Conservation (phyloP, 225 moss, liverwort and hornwort genomes). For the Anthoceros angustus region DNA sequence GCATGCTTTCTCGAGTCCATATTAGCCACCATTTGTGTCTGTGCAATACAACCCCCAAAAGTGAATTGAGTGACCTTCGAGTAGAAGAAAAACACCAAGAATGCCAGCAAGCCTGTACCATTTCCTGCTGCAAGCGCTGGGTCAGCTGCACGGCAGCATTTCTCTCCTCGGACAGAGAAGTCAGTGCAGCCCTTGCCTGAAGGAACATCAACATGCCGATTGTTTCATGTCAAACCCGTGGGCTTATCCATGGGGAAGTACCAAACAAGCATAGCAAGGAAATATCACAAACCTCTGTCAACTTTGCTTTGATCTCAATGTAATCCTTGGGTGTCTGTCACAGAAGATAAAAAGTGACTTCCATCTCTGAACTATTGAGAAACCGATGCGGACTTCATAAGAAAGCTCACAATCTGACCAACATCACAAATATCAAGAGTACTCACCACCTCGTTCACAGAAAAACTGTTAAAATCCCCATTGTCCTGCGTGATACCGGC, state of each 20-base stretch:
- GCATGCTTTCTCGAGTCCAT: background rate
- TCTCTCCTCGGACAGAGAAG: slow-evolving; percentile 44
- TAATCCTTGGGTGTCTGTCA: slow-evolving; percentile 52
- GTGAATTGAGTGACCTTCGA: background rate
- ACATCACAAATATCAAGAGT: too few relatives aligned
- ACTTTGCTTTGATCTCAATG: slow-evolving; percentile 69
- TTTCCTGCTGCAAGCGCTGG: slow-evolving; percentile 58
- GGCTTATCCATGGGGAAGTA: background rate
- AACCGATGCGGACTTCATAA: background rate
- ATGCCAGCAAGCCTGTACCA: slow-evolving; percentile 23
- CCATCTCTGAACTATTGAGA: background rate
- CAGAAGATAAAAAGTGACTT: background rate
- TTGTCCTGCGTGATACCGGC: slow-evolving; percentile 28
- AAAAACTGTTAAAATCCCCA: slow-evolving; percentile 25
- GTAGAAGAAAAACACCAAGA: too few relatives aligned
- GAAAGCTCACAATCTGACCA: too few relatives aligned
- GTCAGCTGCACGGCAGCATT: slow-evolving; percentile 66
- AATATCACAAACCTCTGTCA: slow-evolving; percentile 50
- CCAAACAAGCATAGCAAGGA: background rate
- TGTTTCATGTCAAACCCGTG: background rate
- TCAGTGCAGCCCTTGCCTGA: slow-evolving; percentile 62
- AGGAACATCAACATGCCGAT: background rate
- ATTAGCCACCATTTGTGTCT: background rate
- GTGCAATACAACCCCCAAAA: background rate
- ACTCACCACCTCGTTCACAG: background rate